Evolutionary conservation across 768 basidiomycete species (phyloP).

Genomic region (Rhizopogon sp.): DNA sequence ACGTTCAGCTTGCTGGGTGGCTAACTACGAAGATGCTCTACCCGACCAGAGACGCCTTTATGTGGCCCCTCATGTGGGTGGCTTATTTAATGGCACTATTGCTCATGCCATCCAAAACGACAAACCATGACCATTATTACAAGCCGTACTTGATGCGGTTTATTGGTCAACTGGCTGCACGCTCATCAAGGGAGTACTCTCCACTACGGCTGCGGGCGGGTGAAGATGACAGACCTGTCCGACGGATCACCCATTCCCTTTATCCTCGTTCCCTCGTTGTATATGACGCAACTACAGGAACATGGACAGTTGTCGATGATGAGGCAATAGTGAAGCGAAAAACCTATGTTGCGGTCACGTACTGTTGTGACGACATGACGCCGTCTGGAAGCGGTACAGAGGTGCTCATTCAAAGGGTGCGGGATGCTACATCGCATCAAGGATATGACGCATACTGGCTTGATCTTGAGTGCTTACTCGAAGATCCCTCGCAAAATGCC

Average conservation of each 20-base stretch:
- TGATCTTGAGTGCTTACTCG: conserved; percentile 7
- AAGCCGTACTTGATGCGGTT: conserved; percentile 14
- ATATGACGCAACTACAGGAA: neutral
- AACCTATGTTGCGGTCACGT: conserved; percentile 17
- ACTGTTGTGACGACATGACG: conserved; percentile 8
- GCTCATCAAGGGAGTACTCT: conserved; percentile 15
- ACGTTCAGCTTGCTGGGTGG: conserved; percentile 15
- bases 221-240: neutral
- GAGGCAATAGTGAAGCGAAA: conserved; percentile 3
- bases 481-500: neutral
- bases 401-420: neutral
- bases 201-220: conserved; percentile 8
- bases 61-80: conserved; percentile 14
- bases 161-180: conserved; percentile 17
- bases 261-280: conserved; percentile 15
- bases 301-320: conserved; percentile 4
- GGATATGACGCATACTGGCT: conserved; percentile 18
- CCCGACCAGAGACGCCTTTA: neutral
- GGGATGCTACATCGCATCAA: neutral
- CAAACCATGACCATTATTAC: conserved; percentile 7
- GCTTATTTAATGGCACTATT: conserved; percentile 12
- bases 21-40: conserved; percentile 4
- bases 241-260: conserved; percentile 6
- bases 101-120: conserved; percentile 7
- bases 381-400: neutral